Percentiles rank a stretch among this genome's conserved stretches.
Evolutionary conservation across 2,329 filamentous ascomycete genomes (phyloP).

Genomic region (Pestalotiopsis fici): DNA sequence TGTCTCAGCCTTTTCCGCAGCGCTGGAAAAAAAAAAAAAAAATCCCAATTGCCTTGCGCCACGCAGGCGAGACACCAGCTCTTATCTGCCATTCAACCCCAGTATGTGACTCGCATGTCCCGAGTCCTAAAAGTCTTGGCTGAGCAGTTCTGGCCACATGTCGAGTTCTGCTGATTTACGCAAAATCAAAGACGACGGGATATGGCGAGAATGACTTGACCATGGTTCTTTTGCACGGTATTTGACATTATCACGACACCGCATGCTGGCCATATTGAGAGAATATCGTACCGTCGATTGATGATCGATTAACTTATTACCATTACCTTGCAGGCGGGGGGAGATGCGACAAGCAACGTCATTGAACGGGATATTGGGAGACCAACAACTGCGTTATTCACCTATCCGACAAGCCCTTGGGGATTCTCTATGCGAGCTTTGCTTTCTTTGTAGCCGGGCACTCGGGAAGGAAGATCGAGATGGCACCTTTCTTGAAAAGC

Average conservation of each 20-base stretch:
- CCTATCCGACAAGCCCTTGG: too few species aligned
- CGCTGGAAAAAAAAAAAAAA: background rate
- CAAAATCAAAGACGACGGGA: too few species aligned
- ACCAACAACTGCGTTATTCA: background rate
- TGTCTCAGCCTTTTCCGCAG: background rate
- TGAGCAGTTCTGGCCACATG: background rate
- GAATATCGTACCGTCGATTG: background rate
- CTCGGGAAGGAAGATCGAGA: background rate
- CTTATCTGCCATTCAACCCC: background rate
- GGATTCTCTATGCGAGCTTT: too few species aligned
- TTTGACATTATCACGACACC: background rate
- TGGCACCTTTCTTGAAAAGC: conserved; percentile 23
- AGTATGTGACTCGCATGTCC: background rate
- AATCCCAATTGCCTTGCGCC: background rate
- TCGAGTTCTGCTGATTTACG: background rate
- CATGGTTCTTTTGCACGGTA: background rate
- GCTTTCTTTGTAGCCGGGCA: too few species aligned
- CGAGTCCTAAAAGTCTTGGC: background rate
- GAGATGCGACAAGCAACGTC: too few species aligned
- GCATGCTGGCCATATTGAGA: background rate
- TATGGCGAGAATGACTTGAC: background rate
- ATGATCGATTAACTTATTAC: background rate
- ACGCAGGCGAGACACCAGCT: background rate
- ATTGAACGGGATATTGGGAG: too few species aligned
- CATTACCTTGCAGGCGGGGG: background rate